Conservation (phyloP, 805 yeast species). For the Saturnispora besseyi region DNA sequence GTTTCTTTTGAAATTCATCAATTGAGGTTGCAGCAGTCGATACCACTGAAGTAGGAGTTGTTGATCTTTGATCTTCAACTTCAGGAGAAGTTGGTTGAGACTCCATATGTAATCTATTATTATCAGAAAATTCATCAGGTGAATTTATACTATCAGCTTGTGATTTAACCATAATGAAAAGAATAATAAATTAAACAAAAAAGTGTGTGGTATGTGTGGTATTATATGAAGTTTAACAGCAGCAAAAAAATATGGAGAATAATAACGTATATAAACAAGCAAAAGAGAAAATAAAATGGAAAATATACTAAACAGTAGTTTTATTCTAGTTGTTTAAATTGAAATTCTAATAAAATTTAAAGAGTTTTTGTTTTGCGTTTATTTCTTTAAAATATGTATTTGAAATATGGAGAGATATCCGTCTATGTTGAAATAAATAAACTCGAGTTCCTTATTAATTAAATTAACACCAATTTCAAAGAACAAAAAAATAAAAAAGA, state of each 20-base stretch:
- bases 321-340: not conserved
- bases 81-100: constrained; percentile 26
- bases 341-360: not conserved
- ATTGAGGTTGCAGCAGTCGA: constrained; percentile 9
- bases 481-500: constrained; percentile 3
- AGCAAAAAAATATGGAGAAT: not conserved
- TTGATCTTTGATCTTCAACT: constrained; percentile 26
- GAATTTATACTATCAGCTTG: constrained; percentile 12
- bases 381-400: constrained; percentile 8
- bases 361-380: not conserved
- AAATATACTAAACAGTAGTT: not conserved
- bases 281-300: not conserved
- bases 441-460: constrained; percentile 18
- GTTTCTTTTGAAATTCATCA: constrained; percentile 1
- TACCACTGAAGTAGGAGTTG: constrained; percentile 33
- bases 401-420: constrained; percentile 29
- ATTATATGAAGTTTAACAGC: not conserved
- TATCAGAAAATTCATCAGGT: constrained; percentile 16
- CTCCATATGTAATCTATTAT: constrained; percentile 11
- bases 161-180: constrained; percentile 4
- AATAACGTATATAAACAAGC: not conserved
- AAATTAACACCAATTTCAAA: constrained; percentile 19
- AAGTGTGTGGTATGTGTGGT: too few species aligned
- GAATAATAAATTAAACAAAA: not conserved
- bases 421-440: constrained; percentile 23